Base-by-base conservation (phyloP, 176 grass and related monocot genomes). In the Phoenix roebelenii region DNA sequence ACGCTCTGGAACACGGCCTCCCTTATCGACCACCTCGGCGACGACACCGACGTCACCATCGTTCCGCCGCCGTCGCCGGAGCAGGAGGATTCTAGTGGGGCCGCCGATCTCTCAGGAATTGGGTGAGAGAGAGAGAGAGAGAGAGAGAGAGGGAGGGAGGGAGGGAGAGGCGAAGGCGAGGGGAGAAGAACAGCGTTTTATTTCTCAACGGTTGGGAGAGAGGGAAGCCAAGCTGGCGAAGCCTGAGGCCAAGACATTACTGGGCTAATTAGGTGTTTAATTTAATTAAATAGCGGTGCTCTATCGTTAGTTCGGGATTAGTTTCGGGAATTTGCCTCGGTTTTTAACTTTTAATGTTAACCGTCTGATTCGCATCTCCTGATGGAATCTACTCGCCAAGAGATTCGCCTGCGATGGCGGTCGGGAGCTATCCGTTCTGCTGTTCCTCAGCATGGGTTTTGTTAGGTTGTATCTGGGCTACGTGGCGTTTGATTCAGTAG, bases 1-100 rank as follows among this genome's bases (percentile, higher is more conserved):
- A 96, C 87, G 77, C 74, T 90, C 80, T 90, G 80, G 25, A 87
- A 32, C 58, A 96, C 86, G 54, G 85, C 68, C 69, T 96, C 86
- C 77, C 83, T 72, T 57, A 90, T 87, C 52, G 87, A 85, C 65
- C 83, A 63, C 54, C 80, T 79, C 71, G 76, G 63, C 75, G 79
- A 76, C 55, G 75, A 55, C 79, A 87, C 82, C 53, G 91, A 76
- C 86, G 74, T 64, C 70, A 71, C 85, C 78, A 85, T 85, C 68
- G 66, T 66, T 7, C 9, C 6, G 48, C 2, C 53, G 54, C n/a
- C 28, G 51, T 12, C 53, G 17, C 0, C 60, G 22, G 54, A 57
- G 54, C 54, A 25, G 49, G 48, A 26, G 59, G 26, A 53, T 30
- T 32, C 24, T 4, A 19, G 52, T n/a, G 25, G 25, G 29, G 9